Evolutionary conservation across 1,284 basidiomycete species (phyloP), one percentile per base, ranked within the genome.

Genomic region (Agaricales sp.): DNA sequence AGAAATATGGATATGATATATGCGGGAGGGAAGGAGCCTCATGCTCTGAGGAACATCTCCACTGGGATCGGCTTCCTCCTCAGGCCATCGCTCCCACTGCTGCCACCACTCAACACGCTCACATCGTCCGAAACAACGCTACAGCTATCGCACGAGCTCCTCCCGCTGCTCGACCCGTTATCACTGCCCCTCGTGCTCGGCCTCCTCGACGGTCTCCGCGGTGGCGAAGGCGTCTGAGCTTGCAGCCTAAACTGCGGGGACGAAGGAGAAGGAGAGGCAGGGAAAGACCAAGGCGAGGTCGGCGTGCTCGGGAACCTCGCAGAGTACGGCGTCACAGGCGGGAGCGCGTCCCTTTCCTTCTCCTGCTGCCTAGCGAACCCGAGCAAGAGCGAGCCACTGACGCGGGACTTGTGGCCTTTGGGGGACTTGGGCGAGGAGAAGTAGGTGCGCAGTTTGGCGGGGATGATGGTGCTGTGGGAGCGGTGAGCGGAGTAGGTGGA

Each of bases 1-100:
- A 35, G n/a, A n/a, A 35, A 35, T 8, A 8, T 11, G 11, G n/a
- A 35, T 8, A 35, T 8, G n/a, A 35, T 35, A 8, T 8, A 35
- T n/a, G 8, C 30, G n/a, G n/a, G n/a, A n/a, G n/a, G n/a, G n/a
- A n/a, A n/a, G 30, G n/a, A 35, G n/a, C 30, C 30, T 19, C 18
- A 43, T 11, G 41, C 13, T 19, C 41, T 43, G 11, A 43, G 20
- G 18, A 43, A 43, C 41, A 43, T 43, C 41, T 43, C 41, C 11
- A 43, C 41, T 11, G 41, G 41, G 20, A 43, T 43, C 20, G 41
- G 41, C 41, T 43, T 43, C 41, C 41, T 43, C 41, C 20, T 43
- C 41, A 43, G 20, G 11, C 20, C 41, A 8, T 43, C 41, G 18
- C 41, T 35, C 30, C 8, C n/a, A 11, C 8, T n/a, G n/a, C 30